Evolutionary conservation across 352 stramenopile species (phyloP).

Genomic region (Phytopythium mirpurense): DNA sequence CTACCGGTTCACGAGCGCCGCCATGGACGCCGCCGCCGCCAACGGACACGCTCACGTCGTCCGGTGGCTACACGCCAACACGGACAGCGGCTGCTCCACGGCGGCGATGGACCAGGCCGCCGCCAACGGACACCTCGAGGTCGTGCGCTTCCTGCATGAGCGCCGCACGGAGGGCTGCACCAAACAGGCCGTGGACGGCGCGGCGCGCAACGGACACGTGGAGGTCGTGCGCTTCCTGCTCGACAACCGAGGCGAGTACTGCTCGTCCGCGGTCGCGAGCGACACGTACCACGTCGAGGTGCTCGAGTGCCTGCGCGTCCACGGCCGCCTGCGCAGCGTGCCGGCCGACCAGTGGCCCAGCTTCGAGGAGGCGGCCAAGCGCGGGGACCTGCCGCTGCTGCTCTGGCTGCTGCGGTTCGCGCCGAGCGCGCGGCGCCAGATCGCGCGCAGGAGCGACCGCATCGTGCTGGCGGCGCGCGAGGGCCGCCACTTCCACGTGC

Average conservation of each 20-base stretch:
- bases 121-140: constrained; percentile 14
- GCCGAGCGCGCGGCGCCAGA: constrained; percentile 20
- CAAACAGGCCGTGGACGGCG: constrained; percentile 30
- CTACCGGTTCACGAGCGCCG: background rate
- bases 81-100: constrained; percentile 8
- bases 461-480: constrained; percentile 24
- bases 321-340: background rate
- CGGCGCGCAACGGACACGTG: constrained; percentile 24
- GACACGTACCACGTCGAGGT: constrained; percentile 21
- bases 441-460: constrained; percentile 17
- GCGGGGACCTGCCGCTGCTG: constrained; percentile 28
- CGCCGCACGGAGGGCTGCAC: constrained; percentile 37
- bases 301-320: constrained; percentile 20
- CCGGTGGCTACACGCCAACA: constrained; percentile 12
- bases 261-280: constrained; percentile 15
- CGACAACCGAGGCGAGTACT: constrained; percentile 29
- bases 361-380: constrained; percentile 15
- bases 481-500: constrained; percentile 22
- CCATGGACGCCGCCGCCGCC: background rate
- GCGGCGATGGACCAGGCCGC: constrained; percentile 25
- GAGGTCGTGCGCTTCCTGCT: constrained; percentile 30
- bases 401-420: constrained; percentile 25
- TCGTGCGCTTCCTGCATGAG: constrained; percentile 27
- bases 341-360: constrained; percentile 1
- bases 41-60: constrained; percentile 10